phyloP scores from a whole-genome alignment of 176 grass and related monocot species.

The Tillandsia fasciculata region DNA sequence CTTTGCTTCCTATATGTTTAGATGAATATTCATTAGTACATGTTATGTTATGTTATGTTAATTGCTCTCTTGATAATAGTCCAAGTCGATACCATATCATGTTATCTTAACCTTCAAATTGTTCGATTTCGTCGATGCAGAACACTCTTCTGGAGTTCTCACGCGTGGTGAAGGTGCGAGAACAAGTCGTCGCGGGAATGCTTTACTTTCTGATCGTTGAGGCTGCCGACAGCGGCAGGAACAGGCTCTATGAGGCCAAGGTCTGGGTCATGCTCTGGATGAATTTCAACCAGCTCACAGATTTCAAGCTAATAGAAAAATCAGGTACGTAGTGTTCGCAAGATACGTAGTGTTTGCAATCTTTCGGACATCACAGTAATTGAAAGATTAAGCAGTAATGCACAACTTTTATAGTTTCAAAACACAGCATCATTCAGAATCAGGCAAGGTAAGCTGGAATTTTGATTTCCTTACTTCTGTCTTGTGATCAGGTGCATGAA shows the following conservation, averaged over 20 bases:
- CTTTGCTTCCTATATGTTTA: too few species aligned
- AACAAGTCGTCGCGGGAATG: conserved; percentile 30
- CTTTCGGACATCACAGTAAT: background rate
- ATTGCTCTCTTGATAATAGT: background rate
- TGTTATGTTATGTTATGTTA: background rate
- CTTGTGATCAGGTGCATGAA: background rate
- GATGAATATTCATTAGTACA: background rate
- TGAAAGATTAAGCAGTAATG: background rate
- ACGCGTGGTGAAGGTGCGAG: conserved; percentile 18
- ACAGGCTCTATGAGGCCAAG: conserved; percentile 28
- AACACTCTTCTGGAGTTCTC: conserved; percentile 22
- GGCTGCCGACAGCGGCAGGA: conserved; percentile 9
- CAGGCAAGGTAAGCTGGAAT: background rate
- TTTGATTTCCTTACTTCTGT: background rate
- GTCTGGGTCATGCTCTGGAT: conserved; percentile 33
- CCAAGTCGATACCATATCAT: background rate
- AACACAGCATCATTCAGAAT: background rate
- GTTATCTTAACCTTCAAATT: background rate
- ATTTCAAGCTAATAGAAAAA: conserved; percentile 16
- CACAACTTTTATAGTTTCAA: too few species aligned
- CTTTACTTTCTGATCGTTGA: conserved; percentile 27
- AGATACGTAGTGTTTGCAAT: background rate
- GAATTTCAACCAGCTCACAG: conserved; percentile 21
- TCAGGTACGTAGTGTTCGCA: background rate
- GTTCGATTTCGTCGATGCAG: conserved; percentile 7